A percentile compares a stretch with the other conserved stretches of the same genome.
Evolutionary conservation across 768 basidiomycete species (phyloP).

Genomic region (Xanthoconium stramineum): DNA sequence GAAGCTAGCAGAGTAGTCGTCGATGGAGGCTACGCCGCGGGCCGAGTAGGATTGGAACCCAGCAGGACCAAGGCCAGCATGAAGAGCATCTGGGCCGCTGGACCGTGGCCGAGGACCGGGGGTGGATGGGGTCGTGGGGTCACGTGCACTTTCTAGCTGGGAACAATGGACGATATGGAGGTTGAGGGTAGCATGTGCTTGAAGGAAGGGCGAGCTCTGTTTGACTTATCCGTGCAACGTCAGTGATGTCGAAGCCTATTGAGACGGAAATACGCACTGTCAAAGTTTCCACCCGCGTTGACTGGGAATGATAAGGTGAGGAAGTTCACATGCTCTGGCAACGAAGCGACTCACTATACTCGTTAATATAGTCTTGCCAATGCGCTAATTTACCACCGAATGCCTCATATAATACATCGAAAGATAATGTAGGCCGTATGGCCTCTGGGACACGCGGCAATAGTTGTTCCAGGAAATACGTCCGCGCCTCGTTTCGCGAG

Average conservation of each 20-base stretch:
- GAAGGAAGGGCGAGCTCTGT: constrained; percentile 79
- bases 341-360: constrained; percentile 48
- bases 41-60: constrained; percentile 57
- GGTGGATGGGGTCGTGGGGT: constrained; percentile 30
- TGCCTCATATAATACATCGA: constrained; percentile 71
- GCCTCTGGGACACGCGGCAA: constrained; percentile 69
- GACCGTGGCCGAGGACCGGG: constrained; percentile 33
- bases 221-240: constrained; percentile 46
- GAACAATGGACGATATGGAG: constrained; percentile 86
- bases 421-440: constrained; percentile 52
- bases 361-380: constrained; percentile 76
- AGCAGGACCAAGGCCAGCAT: constrained; percentile 56
- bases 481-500: constrained; percentile 64
- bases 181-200: constrained; percentile 80
- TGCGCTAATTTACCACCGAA: constrained; percentile 86
- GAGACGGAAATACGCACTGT: constrained; percentile 45
- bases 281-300: constrained; percentile 67
- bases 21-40: constrained; percentile 25
- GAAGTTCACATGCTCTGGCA: neutral
- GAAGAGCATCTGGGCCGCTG: constrained; percentile 48
- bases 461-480: constrained; percentile 62
- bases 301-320: constrained; percentile 40
- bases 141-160: constrained; percentile 45
- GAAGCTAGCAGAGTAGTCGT: constrained; percentile 62
- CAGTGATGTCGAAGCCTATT: constrained; percentile 2